Evolutionary conservation across 306 rosid species (phyloP), one percentile per base, ranked within the genome.

Genomic region (Amphicarpaea edgeworthii): DNA sequence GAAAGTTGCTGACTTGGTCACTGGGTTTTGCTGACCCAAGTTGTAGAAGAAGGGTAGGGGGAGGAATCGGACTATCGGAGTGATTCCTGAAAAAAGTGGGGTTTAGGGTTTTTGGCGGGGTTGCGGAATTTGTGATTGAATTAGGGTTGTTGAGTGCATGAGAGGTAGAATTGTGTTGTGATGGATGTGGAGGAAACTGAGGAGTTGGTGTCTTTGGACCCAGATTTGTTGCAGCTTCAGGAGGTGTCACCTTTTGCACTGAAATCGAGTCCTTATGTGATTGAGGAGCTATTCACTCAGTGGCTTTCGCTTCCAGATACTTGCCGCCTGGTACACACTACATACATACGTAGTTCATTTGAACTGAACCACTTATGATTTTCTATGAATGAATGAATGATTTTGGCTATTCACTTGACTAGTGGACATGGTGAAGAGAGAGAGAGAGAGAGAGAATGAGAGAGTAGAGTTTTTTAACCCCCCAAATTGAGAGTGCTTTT

Each of bases 261-360:
- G 49, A 89, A 91, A 85, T 41, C 87, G 41, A 85, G 76, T 81
- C 92, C 90, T 43, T 57, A 47, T 76, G 85, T 89, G 67, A 89
- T 88, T n/a, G 97, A 89, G 78, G 90, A 91, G 77, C 82, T 91
- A 68, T 91, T 83, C 54, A 70, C 87, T 37, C 97, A 87, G 85
- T 91, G 97, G 97, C 97, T 91, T 77, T 89, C 93, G 12, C 93
- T 89, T 42, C 92, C 94, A 2, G 90, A 91, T 57, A 91, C 97
- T 57, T 76, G 83, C 50, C 88, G 94, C 74, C 79, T 91, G 97
- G 97, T 91, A 89, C 83, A 43, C 84, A 79, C 65, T 55, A 57
- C 64, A 57, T 55, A 57, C 64, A 57, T 26, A 14, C 19, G 10
- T 57, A 41, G 62, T 81, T 81, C 62, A 68, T 45, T 61, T 78